Base-by-base conservation (phyloP, 495 filamentous ascomycete species). In the Cercophora sp. region DNA sequence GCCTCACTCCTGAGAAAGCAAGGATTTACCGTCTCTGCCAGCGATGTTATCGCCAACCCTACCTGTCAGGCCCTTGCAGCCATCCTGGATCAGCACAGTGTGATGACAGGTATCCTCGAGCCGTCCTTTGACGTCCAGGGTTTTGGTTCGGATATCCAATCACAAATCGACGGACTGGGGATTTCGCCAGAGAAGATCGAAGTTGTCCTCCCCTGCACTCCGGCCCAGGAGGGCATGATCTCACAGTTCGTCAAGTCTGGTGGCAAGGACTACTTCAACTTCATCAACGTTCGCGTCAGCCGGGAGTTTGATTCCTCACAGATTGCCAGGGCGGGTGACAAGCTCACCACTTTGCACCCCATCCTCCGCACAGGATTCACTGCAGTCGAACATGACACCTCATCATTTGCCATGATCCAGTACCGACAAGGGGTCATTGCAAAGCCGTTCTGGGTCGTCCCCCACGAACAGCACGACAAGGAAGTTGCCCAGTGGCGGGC, bases 281-380 rank as follows among this genome's bases (percentile, higher is more conserved):
- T 77, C 49, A 43, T 80, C 24, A 61, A 68, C 5, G 76, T 84
- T 40, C 57, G 60, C 18, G 45, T 87, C 1, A 29, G 57, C 1
- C 16, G 59, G 0, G 40, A 35, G 8, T 25, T 64, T 1, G 45
- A 23, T 24, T 25, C 54, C 11, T 34, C 39, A 0, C 44, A 22
- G 9, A 54, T 91, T 3, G 69, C 58, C 25, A 34, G 68, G 34
- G 84, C 85, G 6, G 90, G 87, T 86, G 56, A 63, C 13, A 58
- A 60, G 13, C 69, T 85, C 18, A 65, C 70, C n/a, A 55, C 60
- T 1, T 59, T 68, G 1, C 73, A 83, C 57, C 82, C 86, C 10
- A 88, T 92, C 53, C 76, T 93, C 2, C 79, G 87, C n/a, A 87
- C 86, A 8, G 79, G 82, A 9, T 85, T 93, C 48, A 54, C 78